phyloP scores from a whole-genome alignment of 2,329 filamentous ascomycete species.

The Fusarium verrucosum region DNA sequence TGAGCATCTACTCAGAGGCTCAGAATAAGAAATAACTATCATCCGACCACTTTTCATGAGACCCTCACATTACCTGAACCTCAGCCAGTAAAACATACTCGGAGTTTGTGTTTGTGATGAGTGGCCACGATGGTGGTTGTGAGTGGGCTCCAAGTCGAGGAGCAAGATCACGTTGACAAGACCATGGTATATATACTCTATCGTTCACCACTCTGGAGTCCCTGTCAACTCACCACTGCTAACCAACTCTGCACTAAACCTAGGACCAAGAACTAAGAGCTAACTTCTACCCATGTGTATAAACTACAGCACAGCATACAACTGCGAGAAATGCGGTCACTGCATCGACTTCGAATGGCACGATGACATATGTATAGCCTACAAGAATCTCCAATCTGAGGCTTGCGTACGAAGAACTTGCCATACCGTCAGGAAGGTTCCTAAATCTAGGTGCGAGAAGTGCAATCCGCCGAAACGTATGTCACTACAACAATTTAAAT shows the following conservation, averaged over 20 bases:
- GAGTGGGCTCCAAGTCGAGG: neutral
- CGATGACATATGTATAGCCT: neutral
- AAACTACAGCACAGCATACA: neutral
- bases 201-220: neutral
- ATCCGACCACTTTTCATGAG: neutral
- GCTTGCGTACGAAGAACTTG: neutral
- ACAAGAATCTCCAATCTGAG: neutral
- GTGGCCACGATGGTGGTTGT: too few relatives aligned
- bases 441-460: neutral
- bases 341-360: neutral
- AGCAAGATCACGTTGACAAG: neutral
- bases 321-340: slow-evolving; percentile 2
- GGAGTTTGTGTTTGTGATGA: neutral
- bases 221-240: too few relatives aligned
- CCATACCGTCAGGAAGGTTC: neutral
- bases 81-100: neutral
- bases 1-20: too few relatives aligned
- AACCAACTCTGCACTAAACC: neutral
- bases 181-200: neutral
- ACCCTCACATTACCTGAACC: neutral
- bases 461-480: neutral
- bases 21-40: neutral
- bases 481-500: fast-evolving
- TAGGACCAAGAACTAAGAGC: neutral
- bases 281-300: slow-evolving; percentile 9